Conservation (phyloP, 2,329 filamentous ascomycete genomes). For the Diaporthe sp. region DNA sequence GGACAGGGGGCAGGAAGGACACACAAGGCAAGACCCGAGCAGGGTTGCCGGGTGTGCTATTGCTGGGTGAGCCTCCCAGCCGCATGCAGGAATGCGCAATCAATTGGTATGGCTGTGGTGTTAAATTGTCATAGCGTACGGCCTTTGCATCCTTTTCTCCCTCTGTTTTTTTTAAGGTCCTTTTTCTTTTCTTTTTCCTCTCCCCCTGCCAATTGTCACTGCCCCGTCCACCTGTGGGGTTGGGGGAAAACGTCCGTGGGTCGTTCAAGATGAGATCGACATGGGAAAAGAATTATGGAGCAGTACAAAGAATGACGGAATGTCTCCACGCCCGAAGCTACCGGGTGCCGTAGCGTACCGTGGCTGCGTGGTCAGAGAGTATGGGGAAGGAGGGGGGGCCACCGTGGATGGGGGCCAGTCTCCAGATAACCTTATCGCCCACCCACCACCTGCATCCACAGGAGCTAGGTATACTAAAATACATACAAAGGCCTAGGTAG, state of each 20-base stretch:
- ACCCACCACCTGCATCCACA: neutral
- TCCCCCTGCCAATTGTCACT: neutral
- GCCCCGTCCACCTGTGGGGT: neutral
- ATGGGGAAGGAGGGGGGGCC: neutral
- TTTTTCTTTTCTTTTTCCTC: neutral
- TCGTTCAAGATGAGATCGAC: slow-evolving; percentile 24
- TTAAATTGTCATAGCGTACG: neutral
- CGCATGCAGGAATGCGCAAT: slow-evolving; percentile 2
- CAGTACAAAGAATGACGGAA: slow-evolving; percentile 22
- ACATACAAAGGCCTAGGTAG: neutral
- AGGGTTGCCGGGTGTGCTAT: neutral
- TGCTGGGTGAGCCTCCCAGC: neutral
- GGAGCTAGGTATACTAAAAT: too few relatives aligned
- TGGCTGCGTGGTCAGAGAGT: neutral
- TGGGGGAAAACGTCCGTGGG: slow-evolving; percentile 7
- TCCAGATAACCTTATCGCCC: slow-evolving; percentile 22
- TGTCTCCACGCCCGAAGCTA: slow-evolving; percentile 18
- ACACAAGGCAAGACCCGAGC: neutral
- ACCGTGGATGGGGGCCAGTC: neutral
- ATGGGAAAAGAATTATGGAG: slow-evolving; percentile 14
- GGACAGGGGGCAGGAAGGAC: neutral
- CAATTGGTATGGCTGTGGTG: neutral
- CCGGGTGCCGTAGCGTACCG: neutral
- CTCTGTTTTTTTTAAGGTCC: too few relatives aligned
- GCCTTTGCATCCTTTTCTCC: neutral